phyloP scores from a whole-genome alignment of 2,329 filamentous ascomycete species.

The Ophiostoma ulmi region DNA sequence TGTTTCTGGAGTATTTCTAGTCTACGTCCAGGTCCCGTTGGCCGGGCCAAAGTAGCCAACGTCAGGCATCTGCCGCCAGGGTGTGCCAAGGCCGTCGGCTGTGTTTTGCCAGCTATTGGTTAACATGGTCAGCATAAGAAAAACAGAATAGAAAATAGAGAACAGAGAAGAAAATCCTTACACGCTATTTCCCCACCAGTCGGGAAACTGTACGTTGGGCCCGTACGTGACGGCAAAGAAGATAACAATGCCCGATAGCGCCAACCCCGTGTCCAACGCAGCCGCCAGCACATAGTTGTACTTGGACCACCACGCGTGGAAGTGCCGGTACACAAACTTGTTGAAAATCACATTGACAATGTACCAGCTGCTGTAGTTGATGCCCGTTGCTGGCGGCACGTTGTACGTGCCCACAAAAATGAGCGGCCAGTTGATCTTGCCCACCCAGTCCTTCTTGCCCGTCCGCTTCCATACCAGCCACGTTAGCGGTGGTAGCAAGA shows the following conservation, averaged over 20 bases:
- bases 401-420: not conserved
- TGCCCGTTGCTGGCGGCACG: not conserved
- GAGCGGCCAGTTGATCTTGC: not conserved
- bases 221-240: slow-evolving; percentile 25
- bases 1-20: not conserved
- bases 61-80: slow-evolving; percentile 14
- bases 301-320: slow-evolving; percentile 29
- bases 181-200: slow-evolving; percentile 25
- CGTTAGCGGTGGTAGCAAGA: not conserved
- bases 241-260: slow-evolving; percentile 33
- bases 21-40: not conserved
- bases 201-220: slow-evolving; percentile 11
- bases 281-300: slow-evolving; percentile 37
- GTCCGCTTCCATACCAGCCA: slow-evolving; percentile 20
- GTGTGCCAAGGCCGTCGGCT: slow-evolving; percentile 9
- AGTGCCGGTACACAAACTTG: not conserved
- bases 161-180: not conserved
- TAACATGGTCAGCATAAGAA: not conserved
- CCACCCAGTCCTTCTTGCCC: slow-evolving; percentile 16
- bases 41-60: slow-evolving; percentile 22
- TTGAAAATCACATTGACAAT: not conserved
- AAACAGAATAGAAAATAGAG: not conserved
- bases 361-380: not conserved
- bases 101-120: not conserved
- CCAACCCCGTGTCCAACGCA: slow-evolving; percentile 33